Base-by-base conservation (phyloP, 768 basidiomycete genomes). In the Leccinum truebloodii region DNA sequence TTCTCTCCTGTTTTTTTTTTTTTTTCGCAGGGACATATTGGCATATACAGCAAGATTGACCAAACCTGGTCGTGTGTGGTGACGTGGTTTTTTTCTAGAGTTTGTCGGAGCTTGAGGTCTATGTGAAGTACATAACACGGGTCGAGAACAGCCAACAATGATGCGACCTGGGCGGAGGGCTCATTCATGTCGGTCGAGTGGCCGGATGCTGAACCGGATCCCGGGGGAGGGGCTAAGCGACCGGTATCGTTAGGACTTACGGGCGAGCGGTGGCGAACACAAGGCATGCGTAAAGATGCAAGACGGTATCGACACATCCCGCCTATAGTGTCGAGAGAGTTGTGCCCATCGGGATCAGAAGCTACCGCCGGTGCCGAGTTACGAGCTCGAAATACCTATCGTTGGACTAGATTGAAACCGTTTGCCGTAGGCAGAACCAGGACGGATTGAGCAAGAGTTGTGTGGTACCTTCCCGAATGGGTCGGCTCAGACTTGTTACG, bases 161-260 rank as follows among this genome's bases (percentile, higher is more conserved):
- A 64, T 65, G 65, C 71, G 71, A 64, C 37, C 22, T 69, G 71
- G 71, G 71, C 69, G 69, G 69, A 73, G 71, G 70, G 69, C 22
- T 52, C 20, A 32, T 52, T 34, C n/a, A 34, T 52, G 26, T 24
- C 18, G 13, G 52, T 22, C 20, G n/a, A 22, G 16, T 26, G 49
- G 22, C 49, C 26, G 14, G 20, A 13, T 12, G 28, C 14, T 28
- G 48, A 52, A 9, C 59, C 63, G 58, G 66, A 53, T 54, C 9
- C 54, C 59, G 68, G 67, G 41, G 0, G 57, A 0, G 54, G n/a
- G 44, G 39, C 35, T 26, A 46, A 20, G 54, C 26, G 53, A 1
- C 63, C 57, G 58, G 3, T 12, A 32, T 35, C 35, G 28, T 50
- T 28, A 12, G 39, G 39, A 41, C 39, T 46, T 46, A 46, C 44